Base-by-base conservation (phyloP, 192 early-diverging fungal species). In the Podila verticillata region DNA sequence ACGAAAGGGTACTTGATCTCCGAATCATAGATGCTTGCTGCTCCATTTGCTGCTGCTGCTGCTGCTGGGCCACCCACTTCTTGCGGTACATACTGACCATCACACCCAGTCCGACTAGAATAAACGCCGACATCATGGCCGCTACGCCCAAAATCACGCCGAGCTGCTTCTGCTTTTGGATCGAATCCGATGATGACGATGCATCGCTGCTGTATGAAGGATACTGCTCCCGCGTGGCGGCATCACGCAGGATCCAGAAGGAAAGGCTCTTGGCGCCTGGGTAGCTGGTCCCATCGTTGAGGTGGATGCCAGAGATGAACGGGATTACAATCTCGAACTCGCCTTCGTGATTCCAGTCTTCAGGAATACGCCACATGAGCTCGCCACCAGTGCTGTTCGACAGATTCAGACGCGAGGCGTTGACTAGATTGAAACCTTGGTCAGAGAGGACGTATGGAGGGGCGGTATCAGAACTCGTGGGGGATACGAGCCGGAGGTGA, bases 181-280 rank as follows among this genome's bases (percentile, higher is more conserved):
- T 19, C 15, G 56, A 4, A 7, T 6, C 24, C 54, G 30, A 19
- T 15, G 35, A 8, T 32, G 7, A 22, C 29, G 59, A 48, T 12
- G 61, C 68, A 29, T 63, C 75, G 56, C 1, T 6, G 24, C 65
- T 72, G 32, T 72, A 80, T 34, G 71, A 64, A 0, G 70, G 77
- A 9, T 49, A 19, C 3, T 34, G 36, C 6, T 34, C 48, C 5
- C 77, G 71, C 2, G 70, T 72, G 4, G 44, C 70, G 1, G 34
- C 35, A 54, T 80, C 77, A 47, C 77, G 59, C n/a, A 80, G 36
- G 48, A 80, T 80, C 77, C 77, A 80, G 39, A 80, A 80, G 3
- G 65, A 59, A 2, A 20, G 66, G 8, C 60, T 60, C 44, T 19
- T 57, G 48, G 65, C n/a, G 30, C 30, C 19, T 1, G 17, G 4